Conservation (phyloP, 176 grass and related monocot genomes). For the Metroxylon sagu region DNA sequence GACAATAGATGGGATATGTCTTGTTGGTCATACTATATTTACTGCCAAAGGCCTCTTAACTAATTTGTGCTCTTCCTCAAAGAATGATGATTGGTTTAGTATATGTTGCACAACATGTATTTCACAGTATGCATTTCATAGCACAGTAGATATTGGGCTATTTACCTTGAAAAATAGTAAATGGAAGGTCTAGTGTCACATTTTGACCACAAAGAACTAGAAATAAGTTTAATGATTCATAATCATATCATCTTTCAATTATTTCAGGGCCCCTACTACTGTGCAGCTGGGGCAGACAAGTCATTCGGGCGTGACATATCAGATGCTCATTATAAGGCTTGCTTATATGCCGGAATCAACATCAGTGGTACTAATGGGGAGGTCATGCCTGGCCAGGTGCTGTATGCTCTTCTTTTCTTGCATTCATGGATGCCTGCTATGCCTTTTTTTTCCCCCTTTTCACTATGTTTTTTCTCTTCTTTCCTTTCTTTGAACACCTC, state of each 20-base stretch:
- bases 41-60: no score
- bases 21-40: no score
- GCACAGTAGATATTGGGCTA: no score
- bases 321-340: constrained; percentile 99
- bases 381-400: constrained; percentile 99
- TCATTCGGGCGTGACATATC: constrained; percentile 97
- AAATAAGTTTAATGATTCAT: no score
- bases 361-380: constrained; percentile 98
- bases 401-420: neutral
- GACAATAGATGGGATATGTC: no score
- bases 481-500: neutral
- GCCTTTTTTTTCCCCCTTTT: no score
- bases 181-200: no score
- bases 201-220: no score
- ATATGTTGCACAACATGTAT: no score
- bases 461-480: neutral
- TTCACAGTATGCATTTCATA: no score
- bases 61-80: neutral
- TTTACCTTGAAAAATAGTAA: no score
- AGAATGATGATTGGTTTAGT: no score
- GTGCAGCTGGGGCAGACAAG: constrained; percentile 79
- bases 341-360: constrained; percentile 92
- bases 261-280: constrained; percentile 93
- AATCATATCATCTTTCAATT: constrained; percentile 10
- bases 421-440: neutral